Percentiles rank a stretch among this genome's conserved stretches.
Evolutionary conservation across 2,329 filamentous ascomycete species (phyloP).

Genomic region (Myriosclerotinia curreyana): DNA sequence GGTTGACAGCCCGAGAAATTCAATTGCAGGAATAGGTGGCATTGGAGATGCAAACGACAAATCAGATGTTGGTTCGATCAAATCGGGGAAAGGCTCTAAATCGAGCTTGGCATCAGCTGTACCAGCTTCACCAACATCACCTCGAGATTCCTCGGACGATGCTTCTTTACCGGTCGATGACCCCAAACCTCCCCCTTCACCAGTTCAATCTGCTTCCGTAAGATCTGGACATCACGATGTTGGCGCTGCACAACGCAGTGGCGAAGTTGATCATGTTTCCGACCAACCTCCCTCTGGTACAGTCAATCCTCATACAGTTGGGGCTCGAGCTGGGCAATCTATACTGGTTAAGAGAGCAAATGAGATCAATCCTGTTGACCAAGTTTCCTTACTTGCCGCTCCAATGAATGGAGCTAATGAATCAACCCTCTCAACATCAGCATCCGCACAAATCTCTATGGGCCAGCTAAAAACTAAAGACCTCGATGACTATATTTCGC

Average conservation of each 20-base stretch:
- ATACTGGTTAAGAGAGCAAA: constrained; percentile 77
- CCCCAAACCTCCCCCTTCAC: constrained; percentile 72
- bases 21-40: constrained; percentile 55
- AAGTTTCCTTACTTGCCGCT: constrained; percentile 42
- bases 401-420: constrained; percentile 44
- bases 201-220: constrained; percentile 73
- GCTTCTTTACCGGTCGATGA: constrained; percentile 50
- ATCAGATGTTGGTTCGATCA: constrained; percentile 71
- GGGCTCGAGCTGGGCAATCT: constrained; percentile 76
- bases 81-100: constrained; percentile 62
- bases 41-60: constrained; percentile 60
- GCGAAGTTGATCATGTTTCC: constrained; percentile 92
- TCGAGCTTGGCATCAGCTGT: constrained; percentile 43
- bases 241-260: constrained; percentile 74
- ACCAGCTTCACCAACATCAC: constrained; percentile 40
- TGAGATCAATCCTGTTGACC: constrained; percentile 62
- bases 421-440: constrained; percentile 40
- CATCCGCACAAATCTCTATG: constrained; percentile 67
- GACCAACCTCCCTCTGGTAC: constrained; percentile 76
- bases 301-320: constrained; percentile 54
- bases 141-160: constrained; percentile 40
- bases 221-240: constrained; percentile 74
- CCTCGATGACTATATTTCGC: constrained; percentile 94
- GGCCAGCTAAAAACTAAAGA: constrained; percentile 89
- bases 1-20: constrained; percentile 80